Percentiles rank a stretch among this genome's conserved stretches.
phyloP scores from a whole-genome alignment of 164 flowering plant species.

The Umbellularia californica region DNA sequence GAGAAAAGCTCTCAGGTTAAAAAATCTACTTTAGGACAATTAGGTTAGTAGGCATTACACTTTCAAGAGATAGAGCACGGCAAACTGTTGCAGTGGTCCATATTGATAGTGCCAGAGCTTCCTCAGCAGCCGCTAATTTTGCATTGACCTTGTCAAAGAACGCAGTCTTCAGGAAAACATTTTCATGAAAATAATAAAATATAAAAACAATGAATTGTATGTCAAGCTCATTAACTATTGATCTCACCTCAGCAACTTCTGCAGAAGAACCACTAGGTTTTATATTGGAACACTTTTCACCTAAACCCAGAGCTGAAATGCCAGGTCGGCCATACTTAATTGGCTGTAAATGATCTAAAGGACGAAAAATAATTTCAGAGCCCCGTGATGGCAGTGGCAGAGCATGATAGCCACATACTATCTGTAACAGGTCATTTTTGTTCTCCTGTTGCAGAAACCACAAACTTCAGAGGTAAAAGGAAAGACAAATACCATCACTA shows the following conservation, averaged over 20 bases:
- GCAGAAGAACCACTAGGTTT: slow-evolving; percentile 20
- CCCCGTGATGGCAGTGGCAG: slow-evolving; percentile 63
- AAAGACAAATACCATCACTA: background rate
- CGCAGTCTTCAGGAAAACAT: slow-evolving; percentile 10
- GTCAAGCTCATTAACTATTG: background rate
- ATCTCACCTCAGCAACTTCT: slow-evolving; percentile 53
- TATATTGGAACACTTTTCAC: slow-evolving; percentile 27
- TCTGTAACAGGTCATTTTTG: slow-evolving; percentile 70
- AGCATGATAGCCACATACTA: slow-evolving; percentile 76
- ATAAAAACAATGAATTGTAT: background rate
- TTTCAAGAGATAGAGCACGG: slow-evolving; percentile 86
- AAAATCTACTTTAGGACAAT: too few species aligned
- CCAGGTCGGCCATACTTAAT: slow-evolving; percentile 59
- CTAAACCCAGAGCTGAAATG: slow-evolving; percentile 43
- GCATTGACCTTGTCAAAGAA: slow-evolving; percentile 41
- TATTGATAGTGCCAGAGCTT: slow-evolving; percentile 71
- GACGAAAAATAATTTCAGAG: slow-evolving; percentile 57
- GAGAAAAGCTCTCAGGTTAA: background rate
- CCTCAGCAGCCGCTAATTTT: slow-evolving; percentile 82
- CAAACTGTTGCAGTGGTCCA: slow-evolving; percentile 91
- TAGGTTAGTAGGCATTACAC: slow-evolving; percentile 39
- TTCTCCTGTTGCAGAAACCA: slow-evolving; percentile 46
- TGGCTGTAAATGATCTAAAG: slow-evolving; percentile 86
- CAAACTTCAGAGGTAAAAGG: slow-evolving; percentile 5
- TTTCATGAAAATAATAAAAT: background rate